Conservation (phyloP, 768 basidiomycete species). For the Panus rudis region DNA sequence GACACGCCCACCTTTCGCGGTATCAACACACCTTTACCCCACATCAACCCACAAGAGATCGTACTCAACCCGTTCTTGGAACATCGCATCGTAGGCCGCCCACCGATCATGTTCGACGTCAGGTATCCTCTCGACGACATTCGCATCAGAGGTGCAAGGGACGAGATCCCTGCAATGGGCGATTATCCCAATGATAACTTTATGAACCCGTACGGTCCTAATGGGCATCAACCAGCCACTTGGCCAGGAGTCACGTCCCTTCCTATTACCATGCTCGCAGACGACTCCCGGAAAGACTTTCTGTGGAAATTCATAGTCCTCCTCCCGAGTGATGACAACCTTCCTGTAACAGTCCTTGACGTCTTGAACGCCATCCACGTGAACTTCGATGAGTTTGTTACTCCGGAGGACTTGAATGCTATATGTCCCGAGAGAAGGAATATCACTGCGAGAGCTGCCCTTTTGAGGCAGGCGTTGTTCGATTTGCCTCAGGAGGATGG, state of each 20-base stretch:
- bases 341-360: constrained; percentile 37
- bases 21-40: constrained; percentile 27
- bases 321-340: constrained; percentile 14
- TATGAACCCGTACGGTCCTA: constrained; percentile 14
- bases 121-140: constrained; percentile 16
- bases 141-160: constrained; percentile 15
- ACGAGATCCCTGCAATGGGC: constrained; percentile 25
- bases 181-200: constrained; percentile 14
- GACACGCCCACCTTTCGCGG: constrained; percentile 30
- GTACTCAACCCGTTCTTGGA: constrained; percentile 53
- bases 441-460: too few species aligned
- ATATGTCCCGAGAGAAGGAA: constrained; percentile 17
- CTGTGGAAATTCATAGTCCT: constrained; percentile 50
- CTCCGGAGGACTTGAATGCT: constrained; percentile 17
- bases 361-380: constrained; percentile 39
- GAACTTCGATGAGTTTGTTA: constrained; percentile 33
- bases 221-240: constrained; percentile 54
- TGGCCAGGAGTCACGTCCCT: constrained; percentile 52
- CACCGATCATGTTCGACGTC: constrained; percentile 45
- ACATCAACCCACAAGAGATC: constrained; percentile 31
- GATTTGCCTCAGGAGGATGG: constrained; percentile 25
- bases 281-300: constrained; percentile 40
- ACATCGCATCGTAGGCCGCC: constrained; percentile 34
- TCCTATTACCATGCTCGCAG: constrained; percentile 46
- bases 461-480: too few species aligned